Base-by-base conservation (phyloP, 2,329 filamentous ascomycete genomes). In the Aspergillus sp. region DNA sequence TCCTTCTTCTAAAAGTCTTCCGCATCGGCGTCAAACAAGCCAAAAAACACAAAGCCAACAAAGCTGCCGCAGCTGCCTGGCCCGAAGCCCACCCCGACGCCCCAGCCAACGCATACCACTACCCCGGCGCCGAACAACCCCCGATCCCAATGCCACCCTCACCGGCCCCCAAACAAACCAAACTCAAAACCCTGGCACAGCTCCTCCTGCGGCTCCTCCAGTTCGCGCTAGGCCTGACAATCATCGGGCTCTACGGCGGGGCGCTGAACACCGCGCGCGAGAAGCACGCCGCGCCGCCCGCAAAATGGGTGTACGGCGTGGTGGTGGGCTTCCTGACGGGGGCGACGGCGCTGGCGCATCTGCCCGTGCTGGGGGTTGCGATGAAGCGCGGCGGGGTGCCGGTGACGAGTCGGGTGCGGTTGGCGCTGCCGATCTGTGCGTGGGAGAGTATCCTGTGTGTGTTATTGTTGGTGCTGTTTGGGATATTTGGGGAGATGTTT, bases 401-500 rank as follows among this genome's bases (percentile, higher is more conserved):
- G 5, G 54, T 75, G 19, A 69, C 73, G 30, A 45, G 57, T 36
- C 54, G 65, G 11, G 45, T 24, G 6, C 16, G 49, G 13, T 16
- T 64, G 45, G 60, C 63, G 32, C 47, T 74, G 3, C 68, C 68
- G 13, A 58, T 83, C 49, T 88, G 89, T 65, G 73, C 77, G 47
- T 90, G 89, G 85, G 87, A 91, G 69, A 73, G 79, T 35, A 67
- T 93, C 13, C 72, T 95, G 16, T 89, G 88, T 61, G 77, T 94
- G 57, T 80, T 95, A 26, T 95, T 89, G 86, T 83, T 90, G 54
- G 82, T 85, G 2, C 78, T 94, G 5, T 95, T 95, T 68, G 91
- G 90, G 16, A 76, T 94, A 54, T 96, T 96, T 67, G 91, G 86
- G 49, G 84, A 81, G 62, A 83, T 93, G 79, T 96, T 87, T 76